Percentiles rank a stretch among this genome's conserved stretches.
These are phyloP conservation scores for Urochloa ruziziensis DNA, from an alignment of 176 grass and related monocot genomes.

Conservation along the genomic window DNA sequence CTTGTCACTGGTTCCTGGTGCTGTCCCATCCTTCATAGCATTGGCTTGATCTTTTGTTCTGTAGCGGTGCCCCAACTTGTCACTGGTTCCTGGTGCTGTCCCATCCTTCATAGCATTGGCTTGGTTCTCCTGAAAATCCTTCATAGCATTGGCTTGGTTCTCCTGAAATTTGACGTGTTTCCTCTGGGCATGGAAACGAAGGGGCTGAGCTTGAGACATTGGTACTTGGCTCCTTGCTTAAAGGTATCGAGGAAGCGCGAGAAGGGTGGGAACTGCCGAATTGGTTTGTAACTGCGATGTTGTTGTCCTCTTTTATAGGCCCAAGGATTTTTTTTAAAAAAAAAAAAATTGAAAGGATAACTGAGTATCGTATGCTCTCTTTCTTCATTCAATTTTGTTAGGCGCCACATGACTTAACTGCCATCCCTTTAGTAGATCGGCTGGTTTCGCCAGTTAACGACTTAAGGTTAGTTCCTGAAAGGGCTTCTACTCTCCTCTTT, in stretches of 20 bases:
- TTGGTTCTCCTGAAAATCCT: constrained; percentile 40
- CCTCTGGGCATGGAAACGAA: constrained; percentile 13
- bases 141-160: constrained; percentile 16
- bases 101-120: constrained; percentile 28
- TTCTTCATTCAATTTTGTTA: constrained; percentile 38
- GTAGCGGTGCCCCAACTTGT: background rate
- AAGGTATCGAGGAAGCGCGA: background rate
- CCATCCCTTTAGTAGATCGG: background rate
- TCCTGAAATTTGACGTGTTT: constrained; percentile 42
- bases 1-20: constrained; percentile 6
- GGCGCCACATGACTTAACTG: background rate
- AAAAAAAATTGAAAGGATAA: constrained; percentile 15
- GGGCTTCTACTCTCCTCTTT: background rate
- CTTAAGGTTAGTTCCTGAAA: background rate
- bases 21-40: constrained; percentile 24
- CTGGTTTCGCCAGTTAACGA: background rate
- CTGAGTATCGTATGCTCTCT: constrained; percentile 29
- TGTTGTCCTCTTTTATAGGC: constrained; percentile 51
- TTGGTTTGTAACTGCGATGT: constrained; percentile 19
- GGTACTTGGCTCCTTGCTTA: background rate
- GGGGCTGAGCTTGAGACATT: constrained; percentile 35
- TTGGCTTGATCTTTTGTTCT: constrained; percentile 26
- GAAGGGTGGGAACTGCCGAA: background rate
- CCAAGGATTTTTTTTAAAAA: constrained; percentile 13
- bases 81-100: background rate